Conservation (phyloP, 352 stramenopile genomes). For the Elongisporangium anandrum region DNA sequence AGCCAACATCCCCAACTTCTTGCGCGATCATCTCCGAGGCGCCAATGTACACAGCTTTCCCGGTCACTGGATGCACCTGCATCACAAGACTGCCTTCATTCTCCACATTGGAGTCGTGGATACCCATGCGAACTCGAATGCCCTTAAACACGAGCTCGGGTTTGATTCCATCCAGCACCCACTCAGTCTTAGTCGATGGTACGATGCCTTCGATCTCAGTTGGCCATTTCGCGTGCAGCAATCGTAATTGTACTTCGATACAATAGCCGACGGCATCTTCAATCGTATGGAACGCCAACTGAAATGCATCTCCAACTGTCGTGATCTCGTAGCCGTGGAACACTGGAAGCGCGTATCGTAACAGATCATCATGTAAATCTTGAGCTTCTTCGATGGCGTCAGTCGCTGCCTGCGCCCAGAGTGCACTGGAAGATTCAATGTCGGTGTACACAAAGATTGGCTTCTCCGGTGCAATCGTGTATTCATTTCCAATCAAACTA, state of each 20-base stretch:
- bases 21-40: conserved; percentile 42
- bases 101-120: conserved; percentile 25
- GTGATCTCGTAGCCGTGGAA: conserved; percentile 70
- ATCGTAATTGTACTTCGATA: conserved; percentile 33
- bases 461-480: conserved; percentile 10
- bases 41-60: conserved; percentile 36
- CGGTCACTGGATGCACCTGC: conserved; percentile 37
- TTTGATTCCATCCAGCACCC: conserved; percentile 5
- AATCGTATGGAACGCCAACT: conserved; percentile 56
- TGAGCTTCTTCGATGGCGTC: conserved; percentile 53
- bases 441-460: conserved; percentile 35
- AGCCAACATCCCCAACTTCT: conserved; percentile 39
- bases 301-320: conserved; percentile 56
- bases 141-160: conserved; percentile 25
- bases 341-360: conserved; percentile 42
- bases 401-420: conserved; percentile 30
- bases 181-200: conserved; percentile 28
- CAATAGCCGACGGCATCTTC: conserved; percentile 46
- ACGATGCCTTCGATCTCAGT: conserved; percentile 34
- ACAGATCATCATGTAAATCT: conserved; percentile 58
- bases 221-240: conserved; percentile 49
- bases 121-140: conserved; percentile 41
- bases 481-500: conserved; percentile 27
- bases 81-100: conserved; percentile 24
- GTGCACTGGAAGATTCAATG: conserved; percentile 28